Conservation (phyloP, 371 early-diverging fungal genomes). For the Aphelidium insulamus region DNA sequence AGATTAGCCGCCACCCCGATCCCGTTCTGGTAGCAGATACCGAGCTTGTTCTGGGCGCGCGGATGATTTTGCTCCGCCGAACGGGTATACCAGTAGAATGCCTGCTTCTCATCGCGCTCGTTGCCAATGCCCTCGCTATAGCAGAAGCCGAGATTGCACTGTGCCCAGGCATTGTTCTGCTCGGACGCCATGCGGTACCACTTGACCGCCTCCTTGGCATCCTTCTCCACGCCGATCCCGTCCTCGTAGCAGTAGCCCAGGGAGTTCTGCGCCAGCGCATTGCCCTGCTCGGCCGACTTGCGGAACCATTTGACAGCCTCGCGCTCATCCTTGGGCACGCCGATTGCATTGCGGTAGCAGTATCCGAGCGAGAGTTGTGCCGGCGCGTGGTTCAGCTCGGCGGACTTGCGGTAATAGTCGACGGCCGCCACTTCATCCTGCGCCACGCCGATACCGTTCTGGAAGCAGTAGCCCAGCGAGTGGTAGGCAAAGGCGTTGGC, state of each 20-base stretch:
- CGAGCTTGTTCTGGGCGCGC: constrained; percentile 57
- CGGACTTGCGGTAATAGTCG: constrained; percentile 39
- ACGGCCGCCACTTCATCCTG: constrained; percentile 40
- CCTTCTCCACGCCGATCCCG: constrained; percentile 44
- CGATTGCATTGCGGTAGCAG: constrained; percentile 50
- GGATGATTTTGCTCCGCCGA: constrained; percentile 39
- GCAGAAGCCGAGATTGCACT: constrained; percentile 63
- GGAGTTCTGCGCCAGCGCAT: constrained; percentile 53
- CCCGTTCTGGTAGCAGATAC: constrained; percentile 47
- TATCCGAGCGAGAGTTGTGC: constrained; percentile 62
- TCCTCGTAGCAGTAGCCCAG: constrained; percentile 76
- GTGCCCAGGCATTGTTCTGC: constrained; percentile 65
- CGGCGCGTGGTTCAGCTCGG: constrained; percentile 36
- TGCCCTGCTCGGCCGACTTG: constrained; percentile 37
- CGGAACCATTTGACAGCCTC: constrained; percentile 44
- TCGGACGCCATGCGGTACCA: constrained; percentile 60
- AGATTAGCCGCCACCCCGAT: constrained; percentile 31
- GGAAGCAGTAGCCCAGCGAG: constrained; percentile 72
- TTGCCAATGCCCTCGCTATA: constrained; percentile 65
- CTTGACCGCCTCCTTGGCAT: constrained; percentile 40
- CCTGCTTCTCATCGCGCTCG: constrained; percentile 23
- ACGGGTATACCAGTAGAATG: constrained; percentile 43
- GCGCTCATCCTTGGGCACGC: constrained; percentile 33
- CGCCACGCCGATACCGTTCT: constrained; percentile 58
- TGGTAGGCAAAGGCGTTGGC: constrained; percentile 59